Base-by-base conservation (phyloP, 1,139 yeast species). In the Meyerozyma elateridarum region DNA sequence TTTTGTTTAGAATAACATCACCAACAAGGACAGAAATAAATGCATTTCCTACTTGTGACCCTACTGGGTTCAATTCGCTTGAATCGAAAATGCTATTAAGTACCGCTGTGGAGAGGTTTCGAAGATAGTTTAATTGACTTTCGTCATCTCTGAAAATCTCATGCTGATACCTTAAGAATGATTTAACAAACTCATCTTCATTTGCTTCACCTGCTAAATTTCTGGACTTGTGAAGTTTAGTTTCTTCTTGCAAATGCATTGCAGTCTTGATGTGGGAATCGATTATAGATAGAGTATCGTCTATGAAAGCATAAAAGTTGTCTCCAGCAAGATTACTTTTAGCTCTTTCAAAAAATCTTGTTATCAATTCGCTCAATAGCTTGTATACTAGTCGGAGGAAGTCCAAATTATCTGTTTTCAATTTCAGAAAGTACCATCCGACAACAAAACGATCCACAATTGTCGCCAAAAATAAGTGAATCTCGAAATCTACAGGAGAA, bases 381-480 rank as follows among this genome's bases (percentile, higher is more conserved):
- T 40, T 44, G 41, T 66, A 65, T n/a, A 64, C 52, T 13, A 36
- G 36, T 27, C 41, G 51, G 13, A 65, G 36, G 41, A 68, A 64
- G 25, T 59, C 66, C 32, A 51, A 36, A 39, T 64, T 62, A 29
- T 61, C 62, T 2, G 73, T 65, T 35, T 65, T 64, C 14, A 68
- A 47, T 38, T 63, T 64, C 20, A 36, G 40, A 26, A 58, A 45
- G 41, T 65, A 68, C 74, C 74, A 68, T 29, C 66, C 52, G 34
- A 53, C 51, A 15, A 68, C 57, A 36, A 52, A 67, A 24, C 56
- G 52, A 7, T 55, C 47, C 39, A 64, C 51, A 5, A 66, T 59
- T 2, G 59, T 46, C 14, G 63, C 53, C 13, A 66, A 40, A 33
- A 67, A 61, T 32, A 65, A 41, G 40, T 68, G 73, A 13, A 67